phyloP scores from a whole-genome alignment of 2,329 filamentous ascomycete species.

The Arthroderma sp. region DNA sequence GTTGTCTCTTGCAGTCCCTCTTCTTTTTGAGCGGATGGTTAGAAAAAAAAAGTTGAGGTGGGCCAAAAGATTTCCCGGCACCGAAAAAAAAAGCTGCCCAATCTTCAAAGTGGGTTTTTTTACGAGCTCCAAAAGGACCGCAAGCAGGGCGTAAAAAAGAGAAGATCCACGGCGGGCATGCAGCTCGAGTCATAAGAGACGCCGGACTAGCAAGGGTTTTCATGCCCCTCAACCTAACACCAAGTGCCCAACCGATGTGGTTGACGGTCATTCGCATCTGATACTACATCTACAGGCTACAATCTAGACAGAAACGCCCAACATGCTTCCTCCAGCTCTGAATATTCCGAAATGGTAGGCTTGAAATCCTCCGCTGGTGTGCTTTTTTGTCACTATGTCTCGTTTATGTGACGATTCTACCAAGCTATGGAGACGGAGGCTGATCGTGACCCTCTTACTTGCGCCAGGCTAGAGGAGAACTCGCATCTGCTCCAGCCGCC shows the following conservation, averaged over 20 bases:
- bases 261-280: too few relatives aligned
- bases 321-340: slow-evolving; percentile 27
- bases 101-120: neutral
- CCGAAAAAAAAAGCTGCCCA: neutral
- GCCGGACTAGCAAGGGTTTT: neutral
- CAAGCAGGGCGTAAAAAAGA: neutral
- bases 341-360: slow-evolving; percentile 35
- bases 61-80: neutral
- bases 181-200: neutral
- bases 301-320: neutral
- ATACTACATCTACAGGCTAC: neutral
- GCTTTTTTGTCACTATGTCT: neutral
- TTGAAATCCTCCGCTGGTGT: neutral
- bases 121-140: neutral
- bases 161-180: too few relatives aligned
- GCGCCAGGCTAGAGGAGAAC: slow-evolving; percentile 73
- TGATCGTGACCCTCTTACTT: neutral
- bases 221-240: too few relatives aligned
- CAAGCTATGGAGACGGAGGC: neutral
- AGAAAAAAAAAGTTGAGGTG: neutral
- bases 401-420: neutral
- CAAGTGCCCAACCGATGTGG: too few relatives aligned
- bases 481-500: slow-evolving; percentile 85
- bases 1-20: neutral
- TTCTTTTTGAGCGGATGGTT: neutral